Evolutionary conservation across 306 rosid genomes (phyloP), one percentile per base, ranked within the genome.

Genomic region (Purshia tridentata): DNA sequence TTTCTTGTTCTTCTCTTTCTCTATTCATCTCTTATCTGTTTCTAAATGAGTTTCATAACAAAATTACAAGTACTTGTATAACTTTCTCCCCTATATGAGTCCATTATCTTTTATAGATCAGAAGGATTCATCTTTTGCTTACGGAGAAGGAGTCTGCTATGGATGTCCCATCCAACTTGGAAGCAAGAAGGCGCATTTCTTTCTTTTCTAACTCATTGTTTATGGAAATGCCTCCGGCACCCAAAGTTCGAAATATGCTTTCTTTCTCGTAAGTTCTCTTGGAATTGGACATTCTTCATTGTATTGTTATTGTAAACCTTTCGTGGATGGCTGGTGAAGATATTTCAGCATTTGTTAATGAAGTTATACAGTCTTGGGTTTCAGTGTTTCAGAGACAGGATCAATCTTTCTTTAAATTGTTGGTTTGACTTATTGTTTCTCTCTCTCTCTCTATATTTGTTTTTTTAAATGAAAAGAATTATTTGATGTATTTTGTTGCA

Each of bases 121-220:
- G 85, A 78, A 91, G 98, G 81, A 84, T 94, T 72, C 97, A 88
- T 55, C 85, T 94, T 58, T 79, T 94, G 91, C 97, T 94, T 71
- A 94, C 96, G 20, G 96, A 88, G 74, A 94, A 72, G 87, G 98
- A 94, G 84, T 94, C 98, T 74, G 98, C 98, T 55, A 91, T 91
- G 98, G 98, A 94, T 70, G 97, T 94, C 53, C 98, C 98, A 2
- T 83, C 97, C 41, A 89, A 94, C 88, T 84, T 91, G 94, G 97
- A 94, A 83, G 98, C 98, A 69, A 86, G 87, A 77, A 82, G 97
- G 83, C 96, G 98, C 57, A 91, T 94, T 72, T 74, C 98, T 67
- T 94, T 89, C 94, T 94, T 94, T 82, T 86, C 95, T 74, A 94
- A 94, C 77, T 94, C 98, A 0, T 84, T 91, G 87, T 94, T 89